Evolutionary conservation across 805 yeast genomes (phyloP).

Genomic region (Ogataea nitratoaversa): DNA sequence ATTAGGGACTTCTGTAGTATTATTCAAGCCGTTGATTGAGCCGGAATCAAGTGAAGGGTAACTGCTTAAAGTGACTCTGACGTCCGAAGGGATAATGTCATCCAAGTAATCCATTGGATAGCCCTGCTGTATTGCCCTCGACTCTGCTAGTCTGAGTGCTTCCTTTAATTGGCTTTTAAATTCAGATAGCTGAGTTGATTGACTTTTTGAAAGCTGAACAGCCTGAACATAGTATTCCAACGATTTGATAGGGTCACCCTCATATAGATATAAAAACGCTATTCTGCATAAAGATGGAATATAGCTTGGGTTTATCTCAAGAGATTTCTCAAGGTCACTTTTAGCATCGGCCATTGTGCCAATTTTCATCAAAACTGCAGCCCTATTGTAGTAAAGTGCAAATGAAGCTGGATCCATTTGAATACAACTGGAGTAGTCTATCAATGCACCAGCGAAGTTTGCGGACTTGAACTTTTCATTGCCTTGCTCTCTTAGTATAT

Average conservation of each 20-base stretch:
- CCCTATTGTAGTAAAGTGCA: constrained; percentile 36
- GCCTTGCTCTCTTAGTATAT: constrained; percentile 23
- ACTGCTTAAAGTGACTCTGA: constrained; percentile 20
- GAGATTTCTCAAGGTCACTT: constrained; percentile 31
- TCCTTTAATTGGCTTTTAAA: constrained; percentile 27
- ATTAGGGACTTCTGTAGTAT: background rate
- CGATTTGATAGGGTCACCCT: constrained; percentile 35
- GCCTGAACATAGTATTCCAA: constrained; percentile 35
- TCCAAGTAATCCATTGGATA: constrained; percentile 27
- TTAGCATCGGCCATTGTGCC: constrained; percentile 34
- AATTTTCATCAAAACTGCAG: constrained; percentile 35
- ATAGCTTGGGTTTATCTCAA: constrained; percentile 30
- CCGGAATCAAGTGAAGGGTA: constrained; percentile 8
- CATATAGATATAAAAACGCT: constrained; percentile 32
- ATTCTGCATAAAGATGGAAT: constrained; percentile 38
- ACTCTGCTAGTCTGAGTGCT: constrained; percentile 25
- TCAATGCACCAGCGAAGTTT: constrained; percentile 32
- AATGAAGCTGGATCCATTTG: constrained; percentile 29
- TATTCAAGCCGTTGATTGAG: background rate
- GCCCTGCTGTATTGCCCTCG: constrained; percentile 31
- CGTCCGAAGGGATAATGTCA: constrained; percentile 21
- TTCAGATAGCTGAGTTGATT: constrained; percentile 17
- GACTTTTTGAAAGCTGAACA: constrained; percentile 18
- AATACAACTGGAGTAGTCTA: constrained; percentile 35
- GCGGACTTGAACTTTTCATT: constrained; percentile 24